phyloP scores from a whole-genome alignment of 1,284 basidiomycete genomes.

The Boletellus deceptivus region DNA sequence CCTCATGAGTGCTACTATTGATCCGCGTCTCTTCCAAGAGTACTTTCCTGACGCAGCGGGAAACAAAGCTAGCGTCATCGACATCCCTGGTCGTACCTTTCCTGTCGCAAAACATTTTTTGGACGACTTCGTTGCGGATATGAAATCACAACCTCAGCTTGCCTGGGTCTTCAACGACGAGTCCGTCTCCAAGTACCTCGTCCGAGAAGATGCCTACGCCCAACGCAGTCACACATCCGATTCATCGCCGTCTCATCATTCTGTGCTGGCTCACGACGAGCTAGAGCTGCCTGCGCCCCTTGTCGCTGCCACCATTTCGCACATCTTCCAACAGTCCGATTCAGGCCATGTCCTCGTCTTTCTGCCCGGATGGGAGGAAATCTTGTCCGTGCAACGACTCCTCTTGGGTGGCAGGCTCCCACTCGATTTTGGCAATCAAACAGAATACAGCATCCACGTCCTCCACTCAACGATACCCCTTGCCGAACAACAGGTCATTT shows the following conservation, averaged over 20 bases:
- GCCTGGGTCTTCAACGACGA: constrained; percentile 77
- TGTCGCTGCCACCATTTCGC: constrained; percentile 79
- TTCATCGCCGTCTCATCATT: constrained; percentile 19
- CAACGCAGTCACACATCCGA: constrained; percentile 13
- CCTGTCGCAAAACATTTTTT: constrained; percentile 84
- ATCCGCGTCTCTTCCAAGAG: constrained; percentile 83
- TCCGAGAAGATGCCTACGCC: constrained; percentile 62
- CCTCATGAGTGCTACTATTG: constrained; percentile 96
- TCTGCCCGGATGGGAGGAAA: constrained; percentile 92
- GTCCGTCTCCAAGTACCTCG: constrained; percentile 75
- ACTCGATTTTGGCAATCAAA: constrained; percentile 59
- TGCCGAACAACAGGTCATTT: constrained; percentile 88
- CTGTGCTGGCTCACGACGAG: constrained; percentile 51
- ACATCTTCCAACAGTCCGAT: constrained; percentile 72
- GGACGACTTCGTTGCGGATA: constrained; percentile 70
- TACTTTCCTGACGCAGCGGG: constrained; percentile 78
- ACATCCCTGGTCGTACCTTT: constrained; percentile 91
- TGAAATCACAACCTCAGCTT: constrained; percentile 42
- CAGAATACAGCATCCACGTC: constrained; percentile 77
- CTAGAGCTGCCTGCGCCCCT: constrained; percentile 84
- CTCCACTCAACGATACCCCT: constrained; percentile 92
- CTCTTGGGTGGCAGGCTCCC: constrained; percentile 63
- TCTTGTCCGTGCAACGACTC: constrained; percentile 73
- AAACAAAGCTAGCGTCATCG: constrained; percentile 71
- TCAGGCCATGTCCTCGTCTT: constrained; percentile 94